Evolutionary conservation across 192 early-diverging fungal species (phyloP).

Genomic region (Spinellus fusiger): DNA sequence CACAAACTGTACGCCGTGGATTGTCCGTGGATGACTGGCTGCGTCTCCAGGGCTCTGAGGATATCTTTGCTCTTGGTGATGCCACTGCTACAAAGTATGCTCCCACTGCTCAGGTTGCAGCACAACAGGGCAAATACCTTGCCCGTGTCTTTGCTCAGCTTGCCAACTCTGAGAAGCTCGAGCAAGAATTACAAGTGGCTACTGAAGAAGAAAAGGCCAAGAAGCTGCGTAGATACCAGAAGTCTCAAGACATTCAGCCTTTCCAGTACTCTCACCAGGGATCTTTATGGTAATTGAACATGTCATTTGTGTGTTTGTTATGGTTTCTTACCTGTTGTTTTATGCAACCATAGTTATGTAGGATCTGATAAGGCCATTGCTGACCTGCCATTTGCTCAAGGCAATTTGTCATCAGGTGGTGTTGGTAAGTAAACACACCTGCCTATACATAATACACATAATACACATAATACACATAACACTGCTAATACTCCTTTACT

Average conservation of each 20-base stretch:
- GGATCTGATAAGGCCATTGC: constrained; percentile 93
- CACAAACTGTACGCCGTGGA: constrained; percentile 63
- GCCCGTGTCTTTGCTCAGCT: constrained; percentile 65
- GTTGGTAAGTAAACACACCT: no score
- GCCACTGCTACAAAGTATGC: constrained; percentile 70
- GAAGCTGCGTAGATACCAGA: constrained; percentile 24
- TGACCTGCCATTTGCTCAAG: constrained; percentile 76
- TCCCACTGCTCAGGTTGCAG: constrained; percentile 83
- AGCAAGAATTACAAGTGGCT: constrained; percentile 13
- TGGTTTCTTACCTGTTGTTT: neutral
- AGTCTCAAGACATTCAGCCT: constrained; percentile 42
- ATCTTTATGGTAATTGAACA: constrained; percentile 46
- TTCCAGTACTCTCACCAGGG: constrained; percentile 86
- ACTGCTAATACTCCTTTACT: neutral
- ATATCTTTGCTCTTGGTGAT: constrained; percentile 71
- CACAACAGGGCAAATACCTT: constrained; percentile 84
- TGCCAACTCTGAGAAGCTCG: constrained; percentile 39
- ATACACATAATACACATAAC: no score
- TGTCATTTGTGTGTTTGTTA: neutral
- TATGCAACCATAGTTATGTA: constrained; percentile 58
- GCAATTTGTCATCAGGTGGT: constrained; percentile 59
- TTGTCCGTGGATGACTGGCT: constrained; percentile 68
- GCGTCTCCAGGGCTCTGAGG: constrained; percentile 52
- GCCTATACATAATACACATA: no score
- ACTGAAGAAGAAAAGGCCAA: constrained; percentile 20